Base-by-base conservation (phyloP, 768 basidiomycete genomes). In the Amanita rubescens region DNA sequence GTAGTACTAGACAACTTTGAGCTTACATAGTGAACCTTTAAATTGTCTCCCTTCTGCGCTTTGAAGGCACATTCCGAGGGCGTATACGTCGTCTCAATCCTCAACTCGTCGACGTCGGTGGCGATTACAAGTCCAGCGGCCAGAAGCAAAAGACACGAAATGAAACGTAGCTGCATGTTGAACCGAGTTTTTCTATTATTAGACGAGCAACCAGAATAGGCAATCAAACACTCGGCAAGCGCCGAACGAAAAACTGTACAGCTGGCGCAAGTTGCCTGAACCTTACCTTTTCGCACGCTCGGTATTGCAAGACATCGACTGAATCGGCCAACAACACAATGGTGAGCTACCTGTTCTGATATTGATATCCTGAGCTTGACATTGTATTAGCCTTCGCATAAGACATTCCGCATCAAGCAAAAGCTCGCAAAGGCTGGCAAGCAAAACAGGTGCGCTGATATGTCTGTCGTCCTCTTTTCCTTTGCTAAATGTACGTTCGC, bases 391-490 rank as follows among this genome's bases (percentile, higher is more conserved):
- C 95, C 95, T 74, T 97, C 95, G 69, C 92, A 97, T 85, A 99
- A 99, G 77, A 82, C 92, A 55, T 97, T 97, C 83, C 82, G 90
- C 68, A 94, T 89, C 70, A 99, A 99, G 80, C 85, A 86, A 70
- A 94, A 85, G 69, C 90, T 99, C 63, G 93, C 95, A 69, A 99
- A 98, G 82, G 92, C 92, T 57, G 71, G 78, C 57, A 85, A 92
- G 66, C 94, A 96, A 81, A 99, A 99, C 80, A 83, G 95, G 90
- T 93, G 64, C 62, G 80, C 69, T 54, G 14, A 27, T 10, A 9
- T 39, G 33, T 34, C 24, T 19, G 14, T 15, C 20, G 39, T 12
- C n/a, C 33, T 17, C 38, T 50, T 48, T 44, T 39, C 27, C 33
- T 54, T 59, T 48, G 56, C 37, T 32, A 42, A 53, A 50, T n/a